Base-by-base conservation (phyloP, 345 rosid species). In the Durio zibethinus region DNA sequence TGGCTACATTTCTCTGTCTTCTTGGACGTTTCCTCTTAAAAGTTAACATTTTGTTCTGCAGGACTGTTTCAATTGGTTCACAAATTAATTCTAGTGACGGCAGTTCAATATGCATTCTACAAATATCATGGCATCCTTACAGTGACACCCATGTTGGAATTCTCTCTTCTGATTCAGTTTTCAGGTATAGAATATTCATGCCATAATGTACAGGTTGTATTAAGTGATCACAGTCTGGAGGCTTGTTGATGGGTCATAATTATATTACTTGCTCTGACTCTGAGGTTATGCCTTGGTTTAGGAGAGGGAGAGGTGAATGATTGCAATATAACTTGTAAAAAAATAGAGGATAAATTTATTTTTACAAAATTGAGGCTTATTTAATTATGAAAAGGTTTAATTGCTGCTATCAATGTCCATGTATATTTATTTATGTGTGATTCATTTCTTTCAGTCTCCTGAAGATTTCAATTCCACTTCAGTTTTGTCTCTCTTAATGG, bases 81-180 rank as follows among this genome's bases (percentile, higher is more conserved):
- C 91, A 86, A 67, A 79, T 90, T 11, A 94, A 88, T 87, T 86
- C 81, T 29, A 81, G 81, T 73, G 88, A 90, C 72, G 78, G 84
- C 80, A 88, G 87, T 85, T 83, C 75, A n/a, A 85, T 88, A 78
- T 85, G 86, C 72, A 82, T 79, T 31, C 87, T 91, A 36, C 90
- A 87, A 88, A 91, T 84, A 70, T 87, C 78, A 6, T 92, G 99
- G 99, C 98, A 97, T 77, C 98, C 94, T 48, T 91, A 82, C 77
- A 94, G 97, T 77, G 90, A 88, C 57, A 83, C 86, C 33, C 97
- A 94, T 90, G 67, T 97, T 80, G 98, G 97, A 67, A 74, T 96
- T 76, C 92, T 96, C 73, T 96, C 99, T 73, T 92, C 97, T 1
- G 99, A 97, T 78, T 90, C 97, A n/a, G 97, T 91, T 86, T 92